These are phyloP conservation scores for Fraxinus quadrangulata DNA, from an alignment of 257 asterid genomes.

Conservation along the genomic window DNA sequence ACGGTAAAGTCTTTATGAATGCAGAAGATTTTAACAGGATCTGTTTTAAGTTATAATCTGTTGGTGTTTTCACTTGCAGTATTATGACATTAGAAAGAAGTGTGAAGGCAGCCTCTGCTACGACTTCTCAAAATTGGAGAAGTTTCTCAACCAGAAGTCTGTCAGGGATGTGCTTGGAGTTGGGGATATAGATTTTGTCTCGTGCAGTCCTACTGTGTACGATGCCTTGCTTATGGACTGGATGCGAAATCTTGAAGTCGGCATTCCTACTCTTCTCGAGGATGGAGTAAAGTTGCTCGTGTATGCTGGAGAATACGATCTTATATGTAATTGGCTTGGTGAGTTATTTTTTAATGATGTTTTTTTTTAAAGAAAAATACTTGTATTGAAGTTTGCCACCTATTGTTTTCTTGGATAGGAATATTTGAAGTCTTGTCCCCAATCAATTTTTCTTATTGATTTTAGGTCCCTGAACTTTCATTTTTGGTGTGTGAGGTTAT, in stretches of 20 bases:
- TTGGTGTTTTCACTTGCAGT: slow-evolving; percentile 39
- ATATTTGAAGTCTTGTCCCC: neutral
- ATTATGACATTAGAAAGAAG: slow-evolving; percentile 73
- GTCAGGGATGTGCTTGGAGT: slow-evolving; percentile 68
- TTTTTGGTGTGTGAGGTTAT: neutral
- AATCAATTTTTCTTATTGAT: neutral
- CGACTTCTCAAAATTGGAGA: slow-evolving; percentile 77
- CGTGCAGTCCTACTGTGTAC: slow-evolving; percentile 70
- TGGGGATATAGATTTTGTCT: slow-evolving; percentile 70
- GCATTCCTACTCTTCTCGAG: slow-evolving; percentile 75
- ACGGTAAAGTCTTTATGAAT: neutral
- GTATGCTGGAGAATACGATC: slow-evolving; percentile 80
- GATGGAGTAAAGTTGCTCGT: slow-evolving; percentile 68
- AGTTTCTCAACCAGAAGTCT: slow-evolving; percentile 54
- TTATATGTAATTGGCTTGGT: slow-evolving; percentile 88
- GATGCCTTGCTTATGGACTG: slow-evolving; percentile 82
- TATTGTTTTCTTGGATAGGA: neutral
- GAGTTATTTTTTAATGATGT: slow-evolving; percentile 6
- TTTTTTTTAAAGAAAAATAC: neutral
- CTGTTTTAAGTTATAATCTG: neutral
- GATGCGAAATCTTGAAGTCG: slow-evolving; percentile 83
- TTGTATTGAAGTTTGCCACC: neutral
- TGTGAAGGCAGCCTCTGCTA: slow-evolving; percentile 76
- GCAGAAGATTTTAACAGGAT: neutral
- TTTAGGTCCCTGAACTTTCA: neutral